Conservation (phyloP, 192 early-diverging fungal species). For the Ambispora gerdemannii region DNA sequence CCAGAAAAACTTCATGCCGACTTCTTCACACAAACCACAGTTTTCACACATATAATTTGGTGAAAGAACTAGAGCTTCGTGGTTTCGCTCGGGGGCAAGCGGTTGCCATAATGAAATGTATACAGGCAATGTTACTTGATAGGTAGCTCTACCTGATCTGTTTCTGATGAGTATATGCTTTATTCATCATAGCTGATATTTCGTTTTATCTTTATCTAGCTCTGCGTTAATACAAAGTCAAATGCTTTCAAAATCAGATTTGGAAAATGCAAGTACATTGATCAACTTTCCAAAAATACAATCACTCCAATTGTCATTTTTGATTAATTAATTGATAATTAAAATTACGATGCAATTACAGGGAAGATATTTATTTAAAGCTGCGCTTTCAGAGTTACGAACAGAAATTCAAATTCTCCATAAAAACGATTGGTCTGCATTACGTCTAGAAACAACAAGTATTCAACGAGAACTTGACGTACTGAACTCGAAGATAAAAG, state of each 20-base stretch:
- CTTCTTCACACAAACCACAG: constrained; percentile 43
- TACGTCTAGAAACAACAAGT: constrained; percentile 69
- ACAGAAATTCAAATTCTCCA: constrained; percentile 72
- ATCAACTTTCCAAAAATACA: not conserved
- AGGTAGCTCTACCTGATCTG: constrained; percentile 36
- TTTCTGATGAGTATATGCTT: constrained; percentile 8
- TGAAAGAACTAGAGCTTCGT: constrained; percentile 58
- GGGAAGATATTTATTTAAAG: constrained; percentile 78
- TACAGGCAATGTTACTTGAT: constrained; percentile 67
- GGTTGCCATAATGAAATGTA: constrained; percentile 68
- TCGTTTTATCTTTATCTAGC: constrained; percentile 29
- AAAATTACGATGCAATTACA: constrained; percentile 9
- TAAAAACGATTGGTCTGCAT: constrained; percentile 69
- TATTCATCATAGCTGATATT: not conserved
- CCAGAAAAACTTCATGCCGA: too few relatives aligned
- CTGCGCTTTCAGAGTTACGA: constrained; percentile 76
- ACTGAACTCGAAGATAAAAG: constrained; percentile 68
- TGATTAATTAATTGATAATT: constrained; percentile 11
- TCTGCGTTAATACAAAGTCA: constrained; percentile 47
- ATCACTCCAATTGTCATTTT: not conserved
- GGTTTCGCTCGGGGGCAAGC: constrained; percentile 73
- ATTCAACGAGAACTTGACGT: constrained; percentile 80
- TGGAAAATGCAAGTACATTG: constrained; percentile 81
- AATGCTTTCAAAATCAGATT: constrained; percentile 68
- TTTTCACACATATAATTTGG: constrained; percentile 79